These are phyloP conservation scores for Colletotrichum nymphaeae DNA, from an alignment of 2,329 filamentous ascomycete genomes.

Conservation along the genomic window DNA sequence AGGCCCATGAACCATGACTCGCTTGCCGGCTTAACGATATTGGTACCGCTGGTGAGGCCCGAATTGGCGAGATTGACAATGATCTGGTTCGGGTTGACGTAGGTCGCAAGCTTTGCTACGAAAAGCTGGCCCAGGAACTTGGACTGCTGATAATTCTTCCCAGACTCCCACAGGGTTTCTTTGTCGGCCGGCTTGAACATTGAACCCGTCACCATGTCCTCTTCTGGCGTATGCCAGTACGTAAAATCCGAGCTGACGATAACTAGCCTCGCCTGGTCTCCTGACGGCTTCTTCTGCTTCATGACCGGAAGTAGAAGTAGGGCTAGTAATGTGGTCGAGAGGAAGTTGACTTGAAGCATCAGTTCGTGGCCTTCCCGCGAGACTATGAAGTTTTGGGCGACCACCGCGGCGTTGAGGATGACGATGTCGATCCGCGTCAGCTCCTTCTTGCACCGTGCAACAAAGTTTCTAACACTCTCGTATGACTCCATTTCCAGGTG, in stretches of 20 bases:
- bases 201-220: conserved; percentile 38
- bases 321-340: conserved; percentile 41
- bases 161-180: conserved; percentile 37
- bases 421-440: conserved; percentile 31
- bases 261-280: conserved; percentile 41
- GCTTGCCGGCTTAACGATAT: conserved; percentile 45
- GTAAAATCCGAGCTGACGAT: conserved; percentile 46
- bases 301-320: conserved; percentile 38
- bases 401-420: conserved; percentile 37
- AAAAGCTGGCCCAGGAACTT: conserved; percentile 51
- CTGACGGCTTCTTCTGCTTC: conserved; percentile 33
- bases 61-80: conserved; percentile 61
- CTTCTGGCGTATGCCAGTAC: conserved; percentile 36
- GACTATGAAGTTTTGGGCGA: conserved; percentile 10
- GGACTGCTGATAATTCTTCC: conserved; percentile 40
- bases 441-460: conserved; percentile 14
- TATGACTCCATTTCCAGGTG: conserved; percentile 36
- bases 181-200: conserved; percentile 47
- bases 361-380: conserved; percentile 39
- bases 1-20: conserved; percentile 35
- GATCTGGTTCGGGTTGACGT: conserved; percentile 52
- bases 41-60: conserved; percentile 55
- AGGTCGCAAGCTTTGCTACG: conserved; percentile 48
- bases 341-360: conserved; percentile 42
- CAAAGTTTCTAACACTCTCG: conserved; percentile 33